phyloP scores from a whole-genome alignment of 129 eudicot species.

The Ambrosia artemisiifolia region DNA sequence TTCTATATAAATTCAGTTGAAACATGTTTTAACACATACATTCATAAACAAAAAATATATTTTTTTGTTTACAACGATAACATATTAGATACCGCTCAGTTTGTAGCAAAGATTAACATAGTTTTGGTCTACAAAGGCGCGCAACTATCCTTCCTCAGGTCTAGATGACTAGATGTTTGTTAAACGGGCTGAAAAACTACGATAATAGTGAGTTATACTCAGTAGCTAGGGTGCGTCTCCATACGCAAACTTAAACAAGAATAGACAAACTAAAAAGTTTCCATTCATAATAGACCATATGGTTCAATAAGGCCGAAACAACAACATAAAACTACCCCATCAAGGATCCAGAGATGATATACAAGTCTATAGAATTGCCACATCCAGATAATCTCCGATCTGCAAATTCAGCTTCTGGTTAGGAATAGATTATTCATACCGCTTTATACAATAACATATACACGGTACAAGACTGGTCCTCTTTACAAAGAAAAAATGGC shows the following conservation, averaged over 20 bases:
- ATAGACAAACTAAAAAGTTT: not conserved
- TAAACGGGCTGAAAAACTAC: not conserved
- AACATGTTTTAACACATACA: no score
- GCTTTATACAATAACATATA: not conserved
- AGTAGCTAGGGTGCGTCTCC: not conserved
- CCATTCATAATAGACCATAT: not conserved
- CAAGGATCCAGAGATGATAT: not conserved
- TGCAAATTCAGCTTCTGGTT: conserved; percentile 33
- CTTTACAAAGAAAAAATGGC: not conserved
- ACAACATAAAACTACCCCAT: not conserved
- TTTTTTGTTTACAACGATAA: no score
- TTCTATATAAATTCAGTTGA: no score
- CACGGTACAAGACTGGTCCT: not conserved
- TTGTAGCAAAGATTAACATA: no score
- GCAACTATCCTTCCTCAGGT: not conserved
- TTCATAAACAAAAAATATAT: no score
- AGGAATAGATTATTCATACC: conserved; percentile 1
- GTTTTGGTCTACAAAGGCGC: not conserved
- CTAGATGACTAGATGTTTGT: not conserved
- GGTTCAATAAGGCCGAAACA: not conserved
- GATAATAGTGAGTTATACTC: not conserved
- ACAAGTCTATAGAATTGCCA: conserved; percentile 55
- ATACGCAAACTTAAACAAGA: not conserved
- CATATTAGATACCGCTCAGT: no score
- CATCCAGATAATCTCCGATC: conserved; percentile 95